These are phyloP conservation scores for Lichenothelia convexa DNA, from an alignment of 495 filamentous ascomycete species.

Conservation along the genomic window DNA sequence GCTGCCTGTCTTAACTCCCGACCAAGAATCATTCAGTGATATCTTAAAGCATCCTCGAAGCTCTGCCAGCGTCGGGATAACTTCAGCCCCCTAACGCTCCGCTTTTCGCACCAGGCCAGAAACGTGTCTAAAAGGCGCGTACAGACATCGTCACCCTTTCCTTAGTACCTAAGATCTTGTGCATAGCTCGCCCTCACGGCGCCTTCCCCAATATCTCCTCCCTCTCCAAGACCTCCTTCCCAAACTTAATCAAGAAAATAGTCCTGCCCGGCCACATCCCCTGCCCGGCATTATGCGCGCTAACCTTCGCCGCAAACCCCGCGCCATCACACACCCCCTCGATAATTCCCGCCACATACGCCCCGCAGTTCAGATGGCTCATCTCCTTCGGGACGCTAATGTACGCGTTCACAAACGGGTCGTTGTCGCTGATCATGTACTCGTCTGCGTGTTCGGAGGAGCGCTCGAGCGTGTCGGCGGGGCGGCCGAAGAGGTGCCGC, in stretches of 20 bases:
- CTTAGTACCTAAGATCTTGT: too few species aligned
- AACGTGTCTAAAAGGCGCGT: too few species aligned
- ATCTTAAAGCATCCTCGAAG: too few species aligned
- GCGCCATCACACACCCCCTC: conserved; percentile 91
- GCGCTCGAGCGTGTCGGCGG: conserved; percentile 84
- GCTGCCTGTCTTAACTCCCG: too few species aligned
- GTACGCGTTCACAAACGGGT: conserved; percentile 84
- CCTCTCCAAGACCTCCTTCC: conserved; percentile 71
- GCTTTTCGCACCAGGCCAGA: too few species aligned
- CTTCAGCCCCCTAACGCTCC: too few species aligned
- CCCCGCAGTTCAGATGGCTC: conserved; percentile 89
- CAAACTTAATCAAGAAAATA: conserved; percentile 85
- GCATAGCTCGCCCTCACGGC: too few species aligned
- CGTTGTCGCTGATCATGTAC: conserved; percentile 98
- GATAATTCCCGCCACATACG: conserved; percentile 85
- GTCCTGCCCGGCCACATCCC: conserved; percentile 91
- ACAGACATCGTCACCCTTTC: too few species aligned
- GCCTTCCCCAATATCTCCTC: conserved; percentile 62
- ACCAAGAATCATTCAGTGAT: too few species aligned
- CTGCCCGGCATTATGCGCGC: conserved; percentile 67
- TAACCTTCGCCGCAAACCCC: conserved; percentile 66
- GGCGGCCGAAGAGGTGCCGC: conserved; percentile 76
- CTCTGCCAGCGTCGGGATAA: too few species aligned
- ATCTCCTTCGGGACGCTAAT: conserved; percentile 87
- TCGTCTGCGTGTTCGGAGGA: conserved; percentile 66